phyloP scores from a whole-genome alignment of 768 basidiomycete species.

The Rhodotorula diobovata region DNA sequence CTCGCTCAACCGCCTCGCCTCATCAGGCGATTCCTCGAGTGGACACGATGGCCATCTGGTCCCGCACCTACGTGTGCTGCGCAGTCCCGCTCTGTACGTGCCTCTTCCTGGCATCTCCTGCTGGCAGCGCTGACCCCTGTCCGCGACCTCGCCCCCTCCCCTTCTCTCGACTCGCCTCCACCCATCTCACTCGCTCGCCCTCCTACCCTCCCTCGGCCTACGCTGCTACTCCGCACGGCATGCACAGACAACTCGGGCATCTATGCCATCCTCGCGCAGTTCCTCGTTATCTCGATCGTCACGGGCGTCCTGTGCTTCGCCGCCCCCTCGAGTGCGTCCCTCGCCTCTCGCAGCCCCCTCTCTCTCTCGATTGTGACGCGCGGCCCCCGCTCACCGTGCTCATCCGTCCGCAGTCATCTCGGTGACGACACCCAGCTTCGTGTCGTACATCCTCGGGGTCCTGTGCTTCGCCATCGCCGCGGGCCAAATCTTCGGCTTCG shows the following conservation, averaged over 20 bases:
- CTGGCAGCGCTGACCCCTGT: too few species aligned
- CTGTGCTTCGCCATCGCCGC: slow-evolving; percentile 71
- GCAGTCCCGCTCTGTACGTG: slow-evolving; percentile 33
- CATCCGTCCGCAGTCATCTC: slow-evolving; percentile 58
- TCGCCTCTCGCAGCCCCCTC: too few species aligned
- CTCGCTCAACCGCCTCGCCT: background rate
- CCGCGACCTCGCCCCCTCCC: background rate
- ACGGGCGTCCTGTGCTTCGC: slow-evolving; percentile 70
- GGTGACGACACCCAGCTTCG: slow-evolving; percentile 75
- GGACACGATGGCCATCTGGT: slow-evolving; percentile 29
- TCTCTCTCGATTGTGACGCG: too few species aligned
- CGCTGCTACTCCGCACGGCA: background rate
- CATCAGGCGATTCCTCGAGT: background rate
- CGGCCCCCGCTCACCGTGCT: slow-evolving; percentile 1
- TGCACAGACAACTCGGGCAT: slow-evolving; percentile 78
- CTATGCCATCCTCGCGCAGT: slow-evolving; percentile 71
- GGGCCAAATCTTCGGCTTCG: slow-evolving; percentile 74
- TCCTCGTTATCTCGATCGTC: slow-evolving; percentile 61
- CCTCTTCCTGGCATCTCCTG: too few species aligned
- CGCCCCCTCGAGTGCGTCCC: slow-evolving; percentile 68
- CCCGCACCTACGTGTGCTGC: slow-evolving; percentile 35
- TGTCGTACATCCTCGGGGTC: slow-evolving; percentile 66
- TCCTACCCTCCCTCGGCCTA: too few species aligned
- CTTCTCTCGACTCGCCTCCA: background rate
- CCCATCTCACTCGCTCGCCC: too few species aligned